Percentiles rank a stretch among this genome's conserved stretches.
Conservation (phyloP, 768 basidiomycete genomes). For the Auriscalpium vulgare region DNA sequence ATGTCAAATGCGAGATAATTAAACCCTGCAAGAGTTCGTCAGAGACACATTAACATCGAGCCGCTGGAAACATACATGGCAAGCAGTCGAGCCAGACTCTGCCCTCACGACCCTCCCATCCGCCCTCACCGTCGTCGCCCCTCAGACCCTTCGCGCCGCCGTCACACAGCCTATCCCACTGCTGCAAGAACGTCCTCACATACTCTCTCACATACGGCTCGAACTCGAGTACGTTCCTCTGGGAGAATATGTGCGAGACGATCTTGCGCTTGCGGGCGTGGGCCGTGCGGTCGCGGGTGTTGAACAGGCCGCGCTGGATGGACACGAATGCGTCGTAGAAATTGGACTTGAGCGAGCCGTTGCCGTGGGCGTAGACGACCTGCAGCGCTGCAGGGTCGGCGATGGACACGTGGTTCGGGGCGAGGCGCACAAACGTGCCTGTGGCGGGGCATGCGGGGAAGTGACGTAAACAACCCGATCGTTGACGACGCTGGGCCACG, state of each 20-base stretch:
- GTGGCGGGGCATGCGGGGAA: neutral
- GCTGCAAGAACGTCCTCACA: slow-evolving; percentile 47
- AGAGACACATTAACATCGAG: slow-evolving; percentile 1
- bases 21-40: slow-evolving; percentile 29
- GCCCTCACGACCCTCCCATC: slow-evolving; percentile 54
- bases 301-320: slow-evolving; percentile 56
- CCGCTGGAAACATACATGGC: slow-evolving; percentile 40
- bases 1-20: slow-evolving; percentile 69
- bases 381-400: slow-evolving; percentile 34
- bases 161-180: slow-evolving; percentile 65
- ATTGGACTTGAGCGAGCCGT: slow-evolving; percentile 32
- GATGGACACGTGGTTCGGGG: slow-evolving; percentile 41
- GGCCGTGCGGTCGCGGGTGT: slow-evolving; percentile 61
- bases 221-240: slow-evolving; percentile 81
- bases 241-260: slow-evolving; percentile 76
- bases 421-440: slow-evolving; percentile 35
- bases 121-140: slow-evolving; percentile 45
- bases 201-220: slow-evolving; percentile 69
- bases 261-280: slow-evolving; percentile 89
- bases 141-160: slow-evolving; percentile 40
- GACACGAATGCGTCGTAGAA: slow-evolving; percentile 37
- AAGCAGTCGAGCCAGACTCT: slow-evolving; percentile 69
- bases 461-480: too few species aligned
- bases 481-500: neutral
- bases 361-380: slow-evolving; percentile 35